Base-by-base conservation (phyloP, 805 yeast genomes). In the Tetrapisispora iriomotensis region DNA sequence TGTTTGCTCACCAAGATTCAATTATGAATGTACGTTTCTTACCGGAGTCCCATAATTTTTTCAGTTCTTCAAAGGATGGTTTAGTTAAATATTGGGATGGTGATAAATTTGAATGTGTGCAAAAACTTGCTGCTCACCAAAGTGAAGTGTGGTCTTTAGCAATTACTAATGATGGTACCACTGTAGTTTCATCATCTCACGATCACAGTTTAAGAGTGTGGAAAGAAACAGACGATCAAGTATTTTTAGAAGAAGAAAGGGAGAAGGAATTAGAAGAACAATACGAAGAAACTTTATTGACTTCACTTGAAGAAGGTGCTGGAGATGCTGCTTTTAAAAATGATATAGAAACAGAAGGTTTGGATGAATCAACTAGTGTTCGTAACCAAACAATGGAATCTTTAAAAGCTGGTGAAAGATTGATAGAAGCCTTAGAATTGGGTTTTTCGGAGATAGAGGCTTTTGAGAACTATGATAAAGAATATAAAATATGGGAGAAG, bases 31-130 rank as follows among this genome's bases (percentile, higher is more conserved):
- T 90, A 23, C 73, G 68, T 44, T 92, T 92, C 54, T 70, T 87
- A 37, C 90, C 94, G 2, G 79, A 77, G n/a, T 71, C 83, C 12
- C 95, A 90, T 58, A 77, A 88, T 59, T 88, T 92, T 61, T 83
- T 92, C 64, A 80, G 94, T 41, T 78, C 85, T 42, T 80, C 90
- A 25, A 92, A 92, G 56, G 99, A 92, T 62, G 87, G 83, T 12
- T 62, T 81, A 43, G 74, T 92, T 40, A 92, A 92, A 62, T 87
- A 86, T 61, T 92, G 99, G 99, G 99, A 92, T 61, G 99, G 97
- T 48, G 94, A 84, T 52, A 92, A 92, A 62, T 92, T 92, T 60
- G 96, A 85, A 51, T 83, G 90, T 60, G 77, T 92, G 45, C 97
- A 92, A 61, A 84, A 82, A 52, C 67, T 92, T 24, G 73, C 76